Conservation (phyloP, 208 protist genomes). For the Trichomonas vaginalis region DNA sequence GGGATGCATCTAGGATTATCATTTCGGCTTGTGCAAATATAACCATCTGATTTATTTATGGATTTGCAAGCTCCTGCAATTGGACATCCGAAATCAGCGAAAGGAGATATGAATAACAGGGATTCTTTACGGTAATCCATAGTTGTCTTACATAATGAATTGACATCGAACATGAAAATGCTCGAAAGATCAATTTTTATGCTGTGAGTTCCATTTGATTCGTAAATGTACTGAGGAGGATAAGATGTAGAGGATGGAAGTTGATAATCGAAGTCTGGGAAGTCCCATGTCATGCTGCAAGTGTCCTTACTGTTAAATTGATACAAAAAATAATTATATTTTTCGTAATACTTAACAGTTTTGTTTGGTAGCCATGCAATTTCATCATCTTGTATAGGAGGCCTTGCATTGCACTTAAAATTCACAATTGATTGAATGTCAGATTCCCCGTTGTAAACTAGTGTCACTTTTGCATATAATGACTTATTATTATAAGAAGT, state of each 20-base stretch:
- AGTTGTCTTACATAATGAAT: not conserved
- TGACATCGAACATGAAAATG: not conserved
- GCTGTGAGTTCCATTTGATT: not conserved
- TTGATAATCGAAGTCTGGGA: not conserved
- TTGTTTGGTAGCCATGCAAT: not conserved
- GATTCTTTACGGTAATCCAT: not conserved
- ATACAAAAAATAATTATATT: not conserved
- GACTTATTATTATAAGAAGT: not conserved
- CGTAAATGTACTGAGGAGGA: not conserved
- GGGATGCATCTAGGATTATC: not conserved
- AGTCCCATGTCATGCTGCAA: not conserved
- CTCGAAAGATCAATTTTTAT: not conserved
- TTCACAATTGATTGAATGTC: not conserved
- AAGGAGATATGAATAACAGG: not conserved
- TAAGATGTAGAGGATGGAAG: not conserved
- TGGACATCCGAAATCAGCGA: not conserved
- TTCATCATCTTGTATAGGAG: not conserved
- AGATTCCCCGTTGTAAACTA: not conserved
- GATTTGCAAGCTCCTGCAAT: not conserved
- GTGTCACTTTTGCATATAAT: not conserved
- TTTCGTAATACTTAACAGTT: not conserved
- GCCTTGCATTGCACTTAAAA: not conserved
- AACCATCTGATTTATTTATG: not conserved
- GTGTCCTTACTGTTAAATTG: not conserved
- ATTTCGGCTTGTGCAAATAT: not conserved